Evolutionary conservation across 495 filamentous ascomycete species (phyloP).

Genomic region (Wilcoxina mikolae): DNA sequence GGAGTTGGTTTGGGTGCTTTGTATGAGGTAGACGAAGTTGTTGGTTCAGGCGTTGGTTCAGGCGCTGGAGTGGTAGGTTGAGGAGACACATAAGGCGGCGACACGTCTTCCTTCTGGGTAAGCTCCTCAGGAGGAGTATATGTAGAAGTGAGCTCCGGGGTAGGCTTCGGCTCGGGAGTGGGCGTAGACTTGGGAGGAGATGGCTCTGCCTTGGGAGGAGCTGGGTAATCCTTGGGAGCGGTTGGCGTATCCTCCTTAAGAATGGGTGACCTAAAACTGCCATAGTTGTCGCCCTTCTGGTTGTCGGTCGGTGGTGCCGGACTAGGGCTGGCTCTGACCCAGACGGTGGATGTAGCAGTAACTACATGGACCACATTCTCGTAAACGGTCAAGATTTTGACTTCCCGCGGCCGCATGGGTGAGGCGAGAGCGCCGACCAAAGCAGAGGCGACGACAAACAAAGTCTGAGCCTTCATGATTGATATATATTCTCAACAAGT

Average conservation of each 20-base stretch:
- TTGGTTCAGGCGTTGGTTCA: too few species aligned
- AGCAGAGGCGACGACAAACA: slow-evolving; percentile 17
- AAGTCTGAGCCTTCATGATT: slow-evolving; percentile 5
- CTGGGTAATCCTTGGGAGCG: not conserved
- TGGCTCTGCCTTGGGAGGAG: slow-evolving; percentile 1
- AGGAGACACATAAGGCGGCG: too few species aligned
- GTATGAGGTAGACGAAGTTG: too few species aligned
- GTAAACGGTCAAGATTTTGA: slow-evolving; percentile 10
- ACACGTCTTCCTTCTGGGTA: too few species aligned
- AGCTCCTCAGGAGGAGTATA: not conserved
- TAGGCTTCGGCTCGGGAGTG: not conserved
- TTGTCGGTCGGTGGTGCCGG: not conserved
- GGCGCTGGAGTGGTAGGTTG: too few species aligned
- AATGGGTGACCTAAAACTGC: too few species aligned
- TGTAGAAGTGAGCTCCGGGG: not conserved
- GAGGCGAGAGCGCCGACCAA: slow-evolving; percentile 16
- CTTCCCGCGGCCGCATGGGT: slow-evolving; percentile 14
- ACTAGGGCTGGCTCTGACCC: slow-evolving; percentile 7
- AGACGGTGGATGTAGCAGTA: slow-evolving; percentile 11
- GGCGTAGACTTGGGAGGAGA: not conserved
- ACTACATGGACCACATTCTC: slow-evolving; percentile 9
- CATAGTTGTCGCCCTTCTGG: not conserved
- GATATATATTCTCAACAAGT: slow-evolving; percentile 18
- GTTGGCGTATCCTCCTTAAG: not conserved
- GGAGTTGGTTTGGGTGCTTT: not conserved